These are phyloP conservation scores for Dalbergia oliveri DNA, from an alignment of 306 rosid genomes.

Conservation along the genomic window DNA sequence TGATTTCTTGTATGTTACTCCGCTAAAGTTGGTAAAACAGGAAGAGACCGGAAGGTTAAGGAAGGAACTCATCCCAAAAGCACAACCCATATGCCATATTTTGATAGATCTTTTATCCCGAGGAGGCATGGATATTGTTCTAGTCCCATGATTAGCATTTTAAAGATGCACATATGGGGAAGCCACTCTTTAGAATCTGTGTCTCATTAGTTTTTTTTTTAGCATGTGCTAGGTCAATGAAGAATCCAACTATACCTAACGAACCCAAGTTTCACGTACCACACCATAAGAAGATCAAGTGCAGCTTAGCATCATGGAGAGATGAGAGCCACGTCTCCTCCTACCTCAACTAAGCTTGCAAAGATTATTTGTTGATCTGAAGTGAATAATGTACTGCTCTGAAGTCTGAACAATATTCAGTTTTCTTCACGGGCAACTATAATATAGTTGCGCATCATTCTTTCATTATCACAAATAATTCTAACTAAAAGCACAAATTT, in stretches of 20 bases:
- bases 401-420: conserved; percentile 20
- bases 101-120: conserved; percentile 94
- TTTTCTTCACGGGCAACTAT: conserved; percentile 44
- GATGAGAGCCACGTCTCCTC: conserved; percentile 50
- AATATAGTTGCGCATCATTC: conserved; percentile 42
- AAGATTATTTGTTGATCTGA: conserved; percentile 16
- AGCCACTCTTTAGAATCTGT: conserved; percentile 1
- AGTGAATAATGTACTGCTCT: conserved; percentile 15
- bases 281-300: conserved; percentile 82
- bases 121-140: conserved; percentile 65
- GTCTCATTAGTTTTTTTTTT: conserved; percentile 5
- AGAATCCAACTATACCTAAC: conserved; percentile 81
- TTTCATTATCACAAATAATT: too few relatives aligned
- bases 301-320: conserved; percentile 71
- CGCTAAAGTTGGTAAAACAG: conserved; percentile 76
- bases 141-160: conserved; percentile 1
- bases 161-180: conserved; percentile 7
- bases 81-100: conserved; percentile 99
- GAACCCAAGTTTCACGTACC: conserved; percentile 79
- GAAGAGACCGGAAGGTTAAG: conserved; percentile 84
- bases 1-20: conserved; percentile 21
- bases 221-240: conserved; percentile 66
- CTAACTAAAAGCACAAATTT: too few relatives aligned
- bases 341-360: conserved; percentile 45
- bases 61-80: conserved; percentile 88